These are phyloP conservation scores for Cenchrus americanus DNA, from an alignment of 176 grass and related monocot genomes.

Conservation along the genomic window DNA sequence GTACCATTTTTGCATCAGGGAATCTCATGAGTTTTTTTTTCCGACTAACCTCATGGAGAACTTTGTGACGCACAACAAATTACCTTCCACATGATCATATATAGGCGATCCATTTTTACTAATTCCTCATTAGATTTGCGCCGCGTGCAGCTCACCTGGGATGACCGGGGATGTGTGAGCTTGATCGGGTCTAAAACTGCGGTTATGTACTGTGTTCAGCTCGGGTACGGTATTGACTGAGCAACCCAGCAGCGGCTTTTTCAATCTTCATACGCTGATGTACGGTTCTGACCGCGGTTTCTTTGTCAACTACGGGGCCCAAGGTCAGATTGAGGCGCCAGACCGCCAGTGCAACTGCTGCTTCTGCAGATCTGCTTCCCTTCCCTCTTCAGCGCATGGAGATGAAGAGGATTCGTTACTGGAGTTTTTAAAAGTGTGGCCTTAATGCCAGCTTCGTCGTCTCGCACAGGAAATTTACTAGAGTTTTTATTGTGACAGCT, in stretches of 20 bases:
- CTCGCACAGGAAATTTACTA: neutral
- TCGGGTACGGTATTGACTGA: constrained; percentile 39
- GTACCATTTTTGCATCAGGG: too few relatives aligned
- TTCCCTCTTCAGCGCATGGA: neutral
- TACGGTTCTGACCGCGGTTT: constrained; percentile 15
- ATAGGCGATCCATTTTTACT: too few relatives aligned
- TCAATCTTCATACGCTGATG: neutral
- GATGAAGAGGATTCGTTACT: too few relatives aligned
- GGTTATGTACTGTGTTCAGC: constrained; percentile 26
- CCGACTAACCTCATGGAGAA: too few relatives aligned
- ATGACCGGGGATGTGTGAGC: neutral
- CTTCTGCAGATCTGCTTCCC: neutral
- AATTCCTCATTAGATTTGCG: too few relatives aligned
- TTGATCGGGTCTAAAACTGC: constrained; percentile 38
- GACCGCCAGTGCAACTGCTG: neutral
- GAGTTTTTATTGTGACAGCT: neutral
- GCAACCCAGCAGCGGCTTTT: neutral
- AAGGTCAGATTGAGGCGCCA: constrained; percentile 21
- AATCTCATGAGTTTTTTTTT: too few relatives aligned
- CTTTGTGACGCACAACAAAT: too few relatives aligned
- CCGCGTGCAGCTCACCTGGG: too few relatives aligned
- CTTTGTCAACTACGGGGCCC: constrained; percentile 39
- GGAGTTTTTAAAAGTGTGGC: neutral
- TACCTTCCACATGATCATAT: too few relatives aligned
- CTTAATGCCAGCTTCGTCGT: neutral